A percentile compares a stretch with the other conserved stretches of the same genome.
Evolutionary conservation across 2,329 filamentous ascomycete genomes (phyloP).

Genomic region (Didymella glomerata): DNA sequence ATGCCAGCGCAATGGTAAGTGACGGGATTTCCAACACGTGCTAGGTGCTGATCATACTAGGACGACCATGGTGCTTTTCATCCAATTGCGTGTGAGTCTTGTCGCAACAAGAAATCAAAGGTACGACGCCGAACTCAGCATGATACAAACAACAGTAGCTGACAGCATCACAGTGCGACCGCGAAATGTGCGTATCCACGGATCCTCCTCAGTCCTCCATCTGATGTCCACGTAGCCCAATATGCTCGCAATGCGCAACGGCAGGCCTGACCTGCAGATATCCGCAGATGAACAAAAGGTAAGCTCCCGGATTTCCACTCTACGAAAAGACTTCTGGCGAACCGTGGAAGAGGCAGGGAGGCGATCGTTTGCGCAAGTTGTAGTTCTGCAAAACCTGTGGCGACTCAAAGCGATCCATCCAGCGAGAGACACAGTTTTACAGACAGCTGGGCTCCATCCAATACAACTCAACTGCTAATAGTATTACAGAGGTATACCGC

Average conservation of each 20-base stretch:
- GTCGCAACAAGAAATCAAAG: conserved; percentile 40
- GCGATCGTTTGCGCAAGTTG: not conserved
- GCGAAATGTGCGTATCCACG: conserved; percentile 20
- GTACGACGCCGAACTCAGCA: conserved; percentile 20
- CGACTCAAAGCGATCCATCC: not conserved
- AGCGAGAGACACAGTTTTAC: not conserved
- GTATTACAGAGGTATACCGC: conserved; percentile 31
- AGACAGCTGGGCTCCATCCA: not conserved
- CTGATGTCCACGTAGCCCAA: conserved; percentile 11
- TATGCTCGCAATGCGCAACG: conserved; percentile 31
- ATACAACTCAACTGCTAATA: not conserved
- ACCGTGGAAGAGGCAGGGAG: not conserved
- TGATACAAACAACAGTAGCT: not conserved
- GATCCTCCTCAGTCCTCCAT: not conserved
- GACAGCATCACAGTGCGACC: conserved; percentile 27
- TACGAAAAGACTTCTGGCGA: not conserved
- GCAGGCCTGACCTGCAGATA: conserved; percentile 26
- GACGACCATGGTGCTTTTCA: conserved; percentile 23
- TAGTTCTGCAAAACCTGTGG: not conserved
- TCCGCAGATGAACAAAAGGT: conserved; percentile 35
- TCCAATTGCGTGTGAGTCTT: conserved; percentile 38
- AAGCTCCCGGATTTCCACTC: not conserved
- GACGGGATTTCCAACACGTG: conserved; percentile 1
- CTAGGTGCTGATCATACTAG: conserved; percentile 9
- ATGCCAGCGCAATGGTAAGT: conserved; percentile 26